phyloP scores from a whole-genome alignment of 257 asterid species.

The Nicotiana tabacum region DNA sequence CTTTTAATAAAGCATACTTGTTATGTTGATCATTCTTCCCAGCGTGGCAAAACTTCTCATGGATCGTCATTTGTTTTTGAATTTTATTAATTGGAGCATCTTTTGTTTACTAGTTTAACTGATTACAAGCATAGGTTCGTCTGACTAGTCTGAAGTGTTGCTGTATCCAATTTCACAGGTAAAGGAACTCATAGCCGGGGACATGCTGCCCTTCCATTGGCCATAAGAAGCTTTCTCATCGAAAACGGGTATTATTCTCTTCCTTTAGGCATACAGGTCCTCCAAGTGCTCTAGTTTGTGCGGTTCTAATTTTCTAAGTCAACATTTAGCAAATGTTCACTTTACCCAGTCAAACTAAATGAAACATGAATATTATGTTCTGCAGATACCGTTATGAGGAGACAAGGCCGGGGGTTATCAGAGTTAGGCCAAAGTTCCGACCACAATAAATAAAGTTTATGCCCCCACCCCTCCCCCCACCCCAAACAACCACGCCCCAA shows the following conservation, averaged over 20 bases:
- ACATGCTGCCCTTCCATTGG: constrained; percentile 71
- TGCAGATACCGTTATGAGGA: constrained; percentile 71
- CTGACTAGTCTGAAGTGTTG: neutral
- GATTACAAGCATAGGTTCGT: neutral
- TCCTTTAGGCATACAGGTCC: neutral
- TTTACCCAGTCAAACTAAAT: neutral
- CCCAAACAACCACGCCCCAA: too few species aligned
- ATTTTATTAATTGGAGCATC: neutral
- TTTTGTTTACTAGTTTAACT: neutral
- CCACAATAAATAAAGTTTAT: neutral
- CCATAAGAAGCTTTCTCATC: constrained; percentile 61
- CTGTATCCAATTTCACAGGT: constrained; percentile 36
- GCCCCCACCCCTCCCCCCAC: too few species aligned
- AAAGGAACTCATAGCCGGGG: constrained; percentile 84
- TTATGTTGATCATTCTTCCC: neutral
- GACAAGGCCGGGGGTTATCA: constrained; percentile 60
- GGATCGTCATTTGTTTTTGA: neutral
- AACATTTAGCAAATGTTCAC: neutral
- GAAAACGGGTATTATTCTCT: constrained; percentile 45
- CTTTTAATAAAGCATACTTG: neutral
- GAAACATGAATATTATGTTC: neutral
- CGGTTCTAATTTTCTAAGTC: neutral
- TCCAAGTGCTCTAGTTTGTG: neutral
- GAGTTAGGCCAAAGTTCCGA: constrained; percentile 56
- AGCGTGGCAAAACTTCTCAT: neutral